These are phyloP conservation scores for Thielaviopsis cerberus DNA, from an alignment of 2,329 filamentous ascomycete genomes.

Conservation along the genomic window DNA sequence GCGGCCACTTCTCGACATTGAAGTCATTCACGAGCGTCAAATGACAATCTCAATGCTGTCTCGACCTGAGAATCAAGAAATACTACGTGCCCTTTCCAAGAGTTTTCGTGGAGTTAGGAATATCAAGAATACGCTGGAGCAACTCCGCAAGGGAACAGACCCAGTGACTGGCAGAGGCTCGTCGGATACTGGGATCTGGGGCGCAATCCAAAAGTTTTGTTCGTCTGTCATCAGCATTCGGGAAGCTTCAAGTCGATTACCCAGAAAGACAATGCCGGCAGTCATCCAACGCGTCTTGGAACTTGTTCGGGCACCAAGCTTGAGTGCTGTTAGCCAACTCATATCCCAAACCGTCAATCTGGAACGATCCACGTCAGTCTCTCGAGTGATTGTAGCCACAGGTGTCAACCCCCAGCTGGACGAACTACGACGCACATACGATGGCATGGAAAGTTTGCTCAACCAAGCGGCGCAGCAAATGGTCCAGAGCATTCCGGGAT, in stretches of 20 bases:
- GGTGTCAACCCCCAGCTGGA: slow-evolving; percentile 63
- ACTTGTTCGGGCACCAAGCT: background rate
- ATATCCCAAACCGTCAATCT: slow-evolving; percentile 8
- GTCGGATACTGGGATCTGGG: slow-evolving; percentile 53
- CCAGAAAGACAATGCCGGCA: background rate
- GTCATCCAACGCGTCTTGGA: background rate
- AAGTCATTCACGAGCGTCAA: slow-evolving; percentile 53
- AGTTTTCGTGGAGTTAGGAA: slow-evolving; percentile 57
- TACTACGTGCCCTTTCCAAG: slow-evolving; percentile 35
- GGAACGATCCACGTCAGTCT: slow-evolving; percentile 40
- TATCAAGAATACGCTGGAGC: slow-evolving; percentile 47
- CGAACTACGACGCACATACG: slow-evolving; percentile 55
- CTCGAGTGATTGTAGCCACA: slow-evolving; percentile 51
- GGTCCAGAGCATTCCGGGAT: slow-evolving; percentile 40
- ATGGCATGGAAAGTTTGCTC: slow-evolving; percentile 58
- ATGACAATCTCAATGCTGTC: slow-evolving; percentile 48
- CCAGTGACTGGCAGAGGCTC: slow-evolving; percentile 27
- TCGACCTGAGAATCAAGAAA: slow-evolving; percentile 44
- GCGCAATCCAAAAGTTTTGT: slow-evolving; percentile 10
- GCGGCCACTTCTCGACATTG: slow-evolving; percentile 51
- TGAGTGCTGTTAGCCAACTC: slow-evolving; percentile 5
- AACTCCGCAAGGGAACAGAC: slow-evolving; percentile 62
- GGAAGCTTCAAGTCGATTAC: background rate
- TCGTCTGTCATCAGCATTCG: slow-evolving; percentile 2
- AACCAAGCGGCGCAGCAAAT: slow-evolving; percentile 48